Percentiles rank a stretch among this genome's conserved stretches.
phyloP scores from a whole-genome alignment of 2,329 filamentous ascomycete genomes.

The Immersiporthe knoxdaviesiana region DNA sequence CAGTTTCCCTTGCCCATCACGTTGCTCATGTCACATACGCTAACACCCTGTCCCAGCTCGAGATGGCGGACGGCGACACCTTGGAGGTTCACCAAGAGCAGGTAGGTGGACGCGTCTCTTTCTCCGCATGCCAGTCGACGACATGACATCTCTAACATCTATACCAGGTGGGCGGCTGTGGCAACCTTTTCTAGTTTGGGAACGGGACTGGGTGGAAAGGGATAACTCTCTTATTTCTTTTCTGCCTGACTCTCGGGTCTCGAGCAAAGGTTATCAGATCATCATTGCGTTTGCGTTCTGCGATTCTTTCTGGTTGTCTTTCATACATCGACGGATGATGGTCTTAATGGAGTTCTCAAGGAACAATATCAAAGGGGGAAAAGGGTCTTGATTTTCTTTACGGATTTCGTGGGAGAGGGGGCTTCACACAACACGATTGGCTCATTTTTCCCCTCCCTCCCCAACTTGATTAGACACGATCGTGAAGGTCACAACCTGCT shows the following conservation, averaged over 20 bases:
- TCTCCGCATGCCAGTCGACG: background rate
- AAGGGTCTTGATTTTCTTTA: conserved; percentile 15
- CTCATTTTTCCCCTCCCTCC: background rate
- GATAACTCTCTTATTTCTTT: background rate
- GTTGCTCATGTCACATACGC: conserved; percentile 30
- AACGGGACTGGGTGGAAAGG: conserved; percentile 3
- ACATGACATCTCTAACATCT: background rate
- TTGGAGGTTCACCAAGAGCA: conserved; percentile 98
- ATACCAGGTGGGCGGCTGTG: conserved; percentile 60
- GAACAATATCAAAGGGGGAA: conserved; percentile 15
- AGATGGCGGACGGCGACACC: conserved; percentile 95
- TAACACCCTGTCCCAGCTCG: conserved; percentile 63
- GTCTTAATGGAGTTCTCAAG: background rate
- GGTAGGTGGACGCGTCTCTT: conserved; percentile 56
- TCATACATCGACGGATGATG: conserved; percentile 7
- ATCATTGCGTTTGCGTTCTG: background rate
- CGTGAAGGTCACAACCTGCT: background rate
- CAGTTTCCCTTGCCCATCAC: conserved; percentile 19
- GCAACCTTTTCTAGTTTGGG: conserved; percentile 24
- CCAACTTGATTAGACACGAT: background rate
- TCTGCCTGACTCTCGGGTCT: background rate
- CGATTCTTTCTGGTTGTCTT: background rate
- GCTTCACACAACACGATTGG: conserved; percentile 8
- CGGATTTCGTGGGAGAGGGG: background rate
- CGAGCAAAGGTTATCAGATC: background rate